phyloP scores from a whole-genome alignment of 768 basidiomycete genomes.

The Serendipita sp. region DNA sequence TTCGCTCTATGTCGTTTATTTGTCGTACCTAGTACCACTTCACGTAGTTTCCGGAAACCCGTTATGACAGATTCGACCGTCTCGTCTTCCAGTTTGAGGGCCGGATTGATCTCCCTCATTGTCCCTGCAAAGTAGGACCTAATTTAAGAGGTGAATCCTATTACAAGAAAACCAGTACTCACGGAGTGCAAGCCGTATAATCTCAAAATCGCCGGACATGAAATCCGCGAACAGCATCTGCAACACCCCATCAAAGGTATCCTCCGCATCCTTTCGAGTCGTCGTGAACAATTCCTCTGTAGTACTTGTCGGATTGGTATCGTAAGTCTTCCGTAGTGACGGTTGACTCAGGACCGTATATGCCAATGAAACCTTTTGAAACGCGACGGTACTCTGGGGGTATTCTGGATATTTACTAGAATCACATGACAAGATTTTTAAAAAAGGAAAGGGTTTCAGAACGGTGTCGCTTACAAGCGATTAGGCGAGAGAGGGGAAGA shows the following conservation, averaged over 20 bases:
- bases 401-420: slow-evolving; percentile 65
- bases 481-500: not conserved
- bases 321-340: slow-evolving; percentile 50
- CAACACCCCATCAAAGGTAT: slow-evolving; percentile 63
- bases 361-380: slow-evolving; percentile 74
- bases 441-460: not conserved
- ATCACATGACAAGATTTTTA: not conserved
- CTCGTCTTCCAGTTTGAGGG: slow-evolving; percentile 60
- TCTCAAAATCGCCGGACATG: slow-evolving; percentile 73
- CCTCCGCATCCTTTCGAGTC: slow-evolving; percentile 42
- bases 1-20: not conserved
- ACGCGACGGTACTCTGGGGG: slow-evolving; percentile 64
- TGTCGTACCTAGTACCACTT: slow-evolving; percentile 52
- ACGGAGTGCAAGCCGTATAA: slow-evolving; percentile 63
- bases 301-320: slow-evolving; percentile 27
- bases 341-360: slow-evolving; percentile 70
- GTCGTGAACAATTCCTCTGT: slow-evolving; percentile 41
- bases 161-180: slow-evolving; percentile 16
- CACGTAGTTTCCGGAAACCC: slow-evolving; percentile 52
- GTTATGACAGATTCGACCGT: slow-evolving; percentile 61
- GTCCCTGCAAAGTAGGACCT: slow-evolving; percentile 32
- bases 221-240: slow-evolving; percentile 66
- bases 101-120: slow-evolving; percentile 65
- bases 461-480: not conserved
- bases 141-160: not conserved